Evolutionary conservation across 2,329 filamentous ascomycete species (phyloP).

Genomic region (Sporothrix brasiliensis): DNA sequence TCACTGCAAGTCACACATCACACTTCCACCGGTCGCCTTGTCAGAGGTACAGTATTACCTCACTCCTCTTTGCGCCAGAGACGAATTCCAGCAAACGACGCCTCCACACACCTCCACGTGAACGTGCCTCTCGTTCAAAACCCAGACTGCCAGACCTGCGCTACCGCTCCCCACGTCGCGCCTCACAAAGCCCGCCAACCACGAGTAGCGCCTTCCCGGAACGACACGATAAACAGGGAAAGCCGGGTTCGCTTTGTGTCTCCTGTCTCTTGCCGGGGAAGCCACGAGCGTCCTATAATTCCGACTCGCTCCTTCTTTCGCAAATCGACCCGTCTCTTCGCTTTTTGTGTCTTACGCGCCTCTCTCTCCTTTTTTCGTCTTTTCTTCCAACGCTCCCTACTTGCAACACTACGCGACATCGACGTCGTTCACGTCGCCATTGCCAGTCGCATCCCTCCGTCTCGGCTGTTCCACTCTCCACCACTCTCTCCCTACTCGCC

Average conservation of each 20-base stretch:
- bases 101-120: slow-evolving; percentile 30
- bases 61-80: neutral
- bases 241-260: slow-evolving; percentile 7
- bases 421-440: neutral
- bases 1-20: neutral
- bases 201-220: slow-evolving; percentile 25
- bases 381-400: neutral
- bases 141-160: neutral
- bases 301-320: slow-evolving; percentile 11
- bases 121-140: neutral
- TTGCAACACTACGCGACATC: neutral
- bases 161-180: slow-evolving; percentile 9
- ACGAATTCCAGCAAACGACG: slow-evolving; percentile 28
- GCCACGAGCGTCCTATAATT: neutral
- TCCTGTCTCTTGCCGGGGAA: neutral
- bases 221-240: slow-evolving; percentile 27
- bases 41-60: neutral
- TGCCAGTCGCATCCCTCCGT: neutral
- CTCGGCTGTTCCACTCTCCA: slow-evolving; percentile 4
- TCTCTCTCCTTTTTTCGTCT: neutral
- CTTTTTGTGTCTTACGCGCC: neutral
- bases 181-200: slow-evolving; percentile 1
- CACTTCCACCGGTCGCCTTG: neutral
- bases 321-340: neutral
- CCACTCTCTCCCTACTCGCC: neutral